phyloP scores from a whole-genome alignment of 2,329 filamentous ascomycete genomes.

The Cordyceps farinosa region DNA sequence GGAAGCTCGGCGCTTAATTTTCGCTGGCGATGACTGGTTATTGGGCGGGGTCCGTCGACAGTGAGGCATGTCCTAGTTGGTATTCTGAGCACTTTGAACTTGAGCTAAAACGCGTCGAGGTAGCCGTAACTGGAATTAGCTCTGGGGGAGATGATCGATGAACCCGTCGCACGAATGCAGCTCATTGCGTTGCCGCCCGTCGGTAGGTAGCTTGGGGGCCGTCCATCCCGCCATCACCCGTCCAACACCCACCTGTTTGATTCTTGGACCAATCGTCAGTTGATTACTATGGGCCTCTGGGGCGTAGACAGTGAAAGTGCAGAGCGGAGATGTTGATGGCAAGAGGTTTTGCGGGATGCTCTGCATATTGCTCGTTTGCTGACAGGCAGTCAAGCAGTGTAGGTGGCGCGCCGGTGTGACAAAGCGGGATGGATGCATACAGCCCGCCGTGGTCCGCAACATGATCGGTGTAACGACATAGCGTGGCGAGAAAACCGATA shows the following conservation, averaged over 20 bases:
- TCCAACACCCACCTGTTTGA: not conserved
- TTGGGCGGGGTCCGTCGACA: conserved; percentile 7
- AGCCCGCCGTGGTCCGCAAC: too few relatives aligned
- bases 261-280: not conserved
- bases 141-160: not conserved
- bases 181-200: conserved; percentile 1
- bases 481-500: too few relatives aligned
- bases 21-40: not conserved
- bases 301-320: not conserved
- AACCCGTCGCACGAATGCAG: conserved; percentile 11
- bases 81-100: not conserved
- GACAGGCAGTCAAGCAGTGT: not conserved
- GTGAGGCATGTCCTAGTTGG: conserved; percentile 4
- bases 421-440: too few relatives aligned
- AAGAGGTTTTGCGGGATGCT: not conserved
- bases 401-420: not conserved
- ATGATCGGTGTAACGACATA: too few relatives aligned
- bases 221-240: not conserved
- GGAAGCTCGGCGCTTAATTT: conserved; percentile 17
- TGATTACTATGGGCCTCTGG: not conserved
- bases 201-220: not conserved
- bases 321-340: not conserved
- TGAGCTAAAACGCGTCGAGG: not conserved
- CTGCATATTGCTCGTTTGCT: not conserved
- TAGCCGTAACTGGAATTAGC: not conserved